Conservation (phyloP, 2,329 filamentous ascomycete genomes). For the Mariannaea elegans region DNA sequence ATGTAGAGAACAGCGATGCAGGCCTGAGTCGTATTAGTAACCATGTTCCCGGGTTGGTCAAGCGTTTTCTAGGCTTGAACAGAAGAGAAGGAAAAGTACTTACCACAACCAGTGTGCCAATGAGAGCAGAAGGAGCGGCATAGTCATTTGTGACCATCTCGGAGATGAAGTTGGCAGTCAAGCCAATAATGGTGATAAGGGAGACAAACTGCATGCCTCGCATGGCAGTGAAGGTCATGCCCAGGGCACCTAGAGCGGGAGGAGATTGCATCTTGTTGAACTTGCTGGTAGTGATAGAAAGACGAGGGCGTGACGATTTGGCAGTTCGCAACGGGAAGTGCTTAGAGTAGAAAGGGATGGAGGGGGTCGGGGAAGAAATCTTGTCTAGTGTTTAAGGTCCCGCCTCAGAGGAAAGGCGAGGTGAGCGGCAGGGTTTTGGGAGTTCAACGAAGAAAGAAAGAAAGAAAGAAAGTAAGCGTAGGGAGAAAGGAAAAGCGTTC, state of each 20-base stretch:
- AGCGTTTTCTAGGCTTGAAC: neutral
- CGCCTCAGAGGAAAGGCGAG: constrained; percentile 33
- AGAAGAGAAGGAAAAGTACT: constrained; percentile 47
- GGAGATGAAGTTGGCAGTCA: constrained; percentile 83
- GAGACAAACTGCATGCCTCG: constrained; percentile 75
- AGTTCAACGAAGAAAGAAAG: neutral
- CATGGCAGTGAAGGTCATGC: constrained; percentile 79
- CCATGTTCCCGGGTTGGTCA: neutral
- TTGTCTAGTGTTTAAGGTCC: constrained; percentile 35
- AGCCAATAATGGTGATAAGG: constrained; percentile 80
- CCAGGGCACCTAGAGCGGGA: constrained; percentile 74
- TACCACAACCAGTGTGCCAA: constrained; percentile 84
- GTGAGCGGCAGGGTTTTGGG: constrained; percentile 20
- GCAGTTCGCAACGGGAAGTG: constrained; percentile 53
- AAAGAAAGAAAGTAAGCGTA: neutral
- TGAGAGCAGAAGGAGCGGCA: constrained; percentile 74
- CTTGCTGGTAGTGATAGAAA: constrained; percentile 51
- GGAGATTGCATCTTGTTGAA: constrained; percentile 54
- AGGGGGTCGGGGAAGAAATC: constrained; percentile 45
- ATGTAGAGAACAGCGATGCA: constrained; percentile 83
- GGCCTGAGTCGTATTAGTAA: constrained; percentile 61
- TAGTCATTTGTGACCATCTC: constrained; percentile 74
- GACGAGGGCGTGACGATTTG: constrained; percentile 49
- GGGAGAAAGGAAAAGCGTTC: constrained; percentile 19
- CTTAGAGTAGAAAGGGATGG: constrained; percentile 53